phyloP scores from a whole-genome alignment of 148 eudicot species.

The Vaccinium myrtillus region DNA sequence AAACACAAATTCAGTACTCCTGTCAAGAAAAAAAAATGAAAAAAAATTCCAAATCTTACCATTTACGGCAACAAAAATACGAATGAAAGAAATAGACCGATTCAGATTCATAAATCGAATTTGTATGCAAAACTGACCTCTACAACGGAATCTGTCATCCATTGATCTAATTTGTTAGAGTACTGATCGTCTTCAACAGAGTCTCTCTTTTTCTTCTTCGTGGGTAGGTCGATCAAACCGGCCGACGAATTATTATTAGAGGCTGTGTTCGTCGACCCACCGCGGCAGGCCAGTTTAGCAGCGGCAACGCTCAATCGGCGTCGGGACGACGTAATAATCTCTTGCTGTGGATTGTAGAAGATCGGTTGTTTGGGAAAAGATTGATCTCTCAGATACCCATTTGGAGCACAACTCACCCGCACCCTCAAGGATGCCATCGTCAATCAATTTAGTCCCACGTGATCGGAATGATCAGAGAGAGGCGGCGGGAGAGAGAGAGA shows the following conservation, averaged over 20 bases:
- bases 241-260: not conserved
- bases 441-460: too few species aligned
- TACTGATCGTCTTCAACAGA: not conserved
- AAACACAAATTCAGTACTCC: too few species aligned
- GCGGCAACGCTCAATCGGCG: slow-evolving; percentile 1
- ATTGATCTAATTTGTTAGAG: slow-evolving; percentile 27
- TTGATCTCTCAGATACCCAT: not conserved
- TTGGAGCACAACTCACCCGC: slow-evolving; percentile 7
- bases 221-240: not conserved
- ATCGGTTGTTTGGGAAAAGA: not conserved
- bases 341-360: not conserved
- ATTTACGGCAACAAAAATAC: not conserved
- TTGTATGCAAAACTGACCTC: slow-evolving; percentile 27
- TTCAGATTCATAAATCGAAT: not conserved
- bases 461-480: not conserved
- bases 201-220: not conserved
- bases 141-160: slow-evolving; percentile 30
- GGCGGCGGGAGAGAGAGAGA: not conserved
- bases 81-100: not conserved
- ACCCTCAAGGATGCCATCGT: slow-evolving; percentile 12
- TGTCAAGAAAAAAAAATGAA: too few species aligned
- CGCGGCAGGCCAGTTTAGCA: not conserved
- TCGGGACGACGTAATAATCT: not conserved
- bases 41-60: too few species aligned
- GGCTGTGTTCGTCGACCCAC: not conserved